Evolutionary conservation across 305 asterid species (phyloP), one percentile per base, ranked within the genome.

Genomic region (Stenogyne calaminthoides): DNA sequence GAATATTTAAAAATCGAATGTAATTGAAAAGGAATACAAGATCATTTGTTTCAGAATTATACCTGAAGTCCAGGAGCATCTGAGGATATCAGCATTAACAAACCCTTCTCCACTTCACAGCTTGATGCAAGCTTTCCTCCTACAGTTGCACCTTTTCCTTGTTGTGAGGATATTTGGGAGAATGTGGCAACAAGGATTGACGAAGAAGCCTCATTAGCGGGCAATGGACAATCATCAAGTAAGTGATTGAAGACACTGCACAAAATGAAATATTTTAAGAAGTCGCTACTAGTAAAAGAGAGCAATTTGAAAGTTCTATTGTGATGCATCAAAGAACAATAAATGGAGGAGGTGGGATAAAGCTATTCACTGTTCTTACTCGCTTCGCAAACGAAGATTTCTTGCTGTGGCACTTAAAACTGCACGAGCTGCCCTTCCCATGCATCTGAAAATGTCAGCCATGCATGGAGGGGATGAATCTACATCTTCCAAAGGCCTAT

Each of bases 381-480:
- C 98, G 91, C 92, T 92, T 68, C 97, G 85, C 76, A 95, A 77
- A 39, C 98, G 99, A 77, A 95, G 97, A 82, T 92, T 91, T 82
- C 94, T 88, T 42, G 99, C 95, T 70, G 89, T 90, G 69, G 96
- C 92, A 77, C 89, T 80, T 77, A 95, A 82, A 79, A 89, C 88
- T 74, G 90, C 92, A 74, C 97, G 96, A 81, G 98, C 94, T 52
- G 89, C 97, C 80, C 70, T 92, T 76, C 97, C 99, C 99, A 95
- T 90, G 83, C 98, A 92, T 77, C 92, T 88, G 75, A 88, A 95
- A 77, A 81, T 88, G 67, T 95, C 99, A 73, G 93, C 80, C 99
- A 95, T 85, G 88, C 98, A 95, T 59, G 99, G 98, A 71, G 99
- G 99, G 76, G 96, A 88, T 52, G 90, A 79, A 75, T 95, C 99